phyloP scores from a whole-genome alignment of 805 yeast species.

The Komagataella pseudopastoris region DNA sequence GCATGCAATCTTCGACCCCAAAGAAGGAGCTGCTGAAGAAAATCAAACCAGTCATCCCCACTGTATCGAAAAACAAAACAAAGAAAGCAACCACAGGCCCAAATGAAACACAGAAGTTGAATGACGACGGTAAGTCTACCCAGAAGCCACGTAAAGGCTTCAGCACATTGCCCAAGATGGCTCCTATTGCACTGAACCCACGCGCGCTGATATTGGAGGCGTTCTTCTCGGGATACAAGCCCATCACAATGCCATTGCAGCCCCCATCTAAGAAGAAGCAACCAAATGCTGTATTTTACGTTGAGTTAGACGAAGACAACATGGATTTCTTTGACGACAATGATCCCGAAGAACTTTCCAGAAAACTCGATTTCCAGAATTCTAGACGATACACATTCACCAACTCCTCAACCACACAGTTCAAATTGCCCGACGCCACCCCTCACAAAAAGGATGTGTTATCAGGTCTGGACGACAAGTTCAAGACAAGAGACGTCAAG shows the following conservation, averaged over 20 bases:
- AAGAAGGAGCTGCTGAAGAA: not conserved
- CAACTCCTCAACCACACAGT: not conserved
- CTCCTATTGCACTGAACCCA: conserved; percentile 18
- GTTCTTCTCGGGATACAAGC: conserved; percentile 22
- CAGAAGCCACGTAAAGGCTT: conserved; percentile 15
- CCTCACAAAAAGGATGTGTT: not conserved
- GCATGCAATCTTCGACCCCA: conserved; percentile 1
- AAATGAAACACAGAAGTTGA: not conserved
- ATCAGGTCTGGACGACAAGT: not conserved
- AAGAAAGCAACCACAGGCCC: not conserved
- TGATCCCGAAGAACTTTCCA: conserved; percentile 2
- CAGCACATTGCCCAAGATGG: conserved; percentile 19
- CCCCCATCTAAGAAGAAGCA: conserved; percentile 11
- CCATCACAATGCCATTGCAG: conserved; percentile 17
- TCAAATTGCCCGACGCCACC: not conserved
- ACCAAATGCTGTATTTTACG: conserved; percentile 14
- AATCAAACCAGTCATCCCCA: not conserved
- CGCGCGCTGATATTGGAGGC: conserved; percentile 19
- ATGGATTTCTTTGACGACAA: conserved; percentile 10
- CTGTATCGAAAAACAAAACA: not conserved
- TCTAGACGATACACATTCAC: not conserved
- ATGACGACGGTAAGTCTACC: not conserved
- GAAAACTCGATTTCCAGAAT: not conserved
- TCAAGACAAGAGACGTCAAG: not conserved
- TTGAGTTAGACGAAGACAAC: conserved; percentile 19